Evolutionary conservation across 495 filamentous ascomycete species (phyloP), one percentile per base, ranked within the genome.

Genomic region (Parathielavia appendiculata): DNA sequence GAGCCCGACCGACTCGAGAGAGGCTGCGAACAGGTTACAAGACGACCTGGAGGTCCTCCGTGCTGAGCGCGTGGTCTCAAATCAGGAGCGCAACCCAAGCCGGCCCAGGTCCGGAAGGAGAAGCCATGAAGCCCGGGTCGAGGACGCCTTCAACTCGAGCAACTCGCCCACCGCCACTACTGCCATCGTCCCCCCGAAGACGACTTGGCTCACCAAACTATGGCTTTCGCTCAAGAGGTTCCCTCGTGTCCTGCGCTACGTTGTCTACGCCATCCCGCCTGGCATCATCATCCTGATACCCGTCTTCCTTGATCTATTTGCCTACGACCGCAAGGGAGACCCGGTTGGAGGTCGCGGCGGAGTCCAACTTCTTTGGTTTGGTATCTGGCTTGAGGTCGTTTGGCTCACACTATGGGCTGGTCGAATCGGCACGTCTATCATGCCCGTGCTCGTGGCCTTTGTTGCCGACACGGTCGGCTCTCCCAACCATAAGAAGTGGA

Each of bases 351-450:
- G 75, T 19, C 84, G 90, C 9, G 92, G 91, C 3, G 91, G 85
- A 36, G 89, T 96, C 2, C 55, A 80, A 59, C 67, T 97, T 56
- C 74, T 90, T 50, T 97, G 92, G 92, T 97, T 97, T 61, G 86
- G 88, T 44, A 88, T 97, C 48, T 97, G 92, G 92, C 77, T 97
- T 47, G 89, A 95, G 69, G 86, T 96, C 23, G 82, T 97, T 44
- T 97, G 92, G 92, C 74, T 95, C 43, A 90, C 90, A 2, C 76
- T 97, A 0, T 97, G 93, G 93, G 87, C 84, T 26, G 86, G 86
- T 0, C 68, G 88, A 73, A 87, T 97, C 51, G 72, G 89, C 11
- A 83, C 89, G 6, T 88, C 92, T 66, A 78, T 81, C 44, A 75
- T 97, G 47, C 92, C 93, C 4, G 80, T 74, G 41, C 67, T 80